Evolutionary conservation across 495 filamentous ascomycete species (phyloP).

Genomic region (Aspergillus coremiiformis): DNA sequence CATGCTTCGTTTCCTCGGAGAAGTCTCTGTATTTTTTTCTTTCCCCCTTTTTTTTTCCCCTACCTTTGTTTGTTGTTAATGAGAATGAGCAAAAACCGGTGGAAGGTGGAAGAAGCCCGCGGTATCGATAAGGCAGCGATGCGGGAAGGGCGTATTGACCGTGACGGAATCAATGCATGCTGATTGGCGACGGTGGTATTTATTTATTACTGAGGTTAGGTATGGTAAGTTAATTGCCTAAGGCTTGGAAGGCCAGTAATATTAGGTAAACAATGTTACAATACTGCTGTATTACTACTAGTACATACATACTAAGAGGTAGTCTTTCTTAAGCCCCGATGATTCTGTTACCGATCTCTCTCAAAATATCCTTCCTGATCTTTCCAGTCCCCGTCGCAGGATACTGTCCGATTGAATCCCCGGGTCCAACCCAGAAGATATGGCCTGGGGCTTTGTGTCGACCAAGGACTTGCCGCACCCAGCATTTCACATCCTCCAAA

Average conservation of each 20-base stretch:
- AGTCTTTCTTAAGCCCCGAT: background rate
- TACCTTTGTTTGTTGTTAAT: background rate
- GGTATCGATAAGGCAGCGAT: background rate
- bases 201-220: background rate
- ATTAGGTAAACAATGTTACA: background rate
- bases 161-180: background rate
- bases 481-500: conserved; percentile 17
- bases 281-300: background rate
- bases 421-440: conserved; percentile 52
- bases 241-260: background rate
- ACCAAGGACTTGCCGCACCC: conserved; percentile 44
- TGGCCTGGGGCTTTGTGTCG: conserved; percentile 51
- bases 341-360: conserved; percentile 30
- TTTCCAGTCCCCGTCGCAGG: conserved; percentile 60
- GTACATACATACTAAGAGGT: no score
- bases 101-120: background rate
- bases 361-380: conserved; percentile 54
- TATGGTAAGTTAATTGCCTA: background rate
- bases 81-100: background rate
- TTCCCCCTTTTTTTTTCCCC: conserved; percentile 2
- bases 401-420: conserved; percentile 37
- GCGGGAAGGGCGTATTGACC: no score
- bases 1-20: conserved; percentile 29
- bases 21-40: background rate
- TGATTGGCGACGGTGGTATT: background rate